These are phyloP conservation scores for Usnea hakonensis DNA, from an alignment of 495 filamentous ascomycete genomes.

Conservation along the genomic window DNA sequence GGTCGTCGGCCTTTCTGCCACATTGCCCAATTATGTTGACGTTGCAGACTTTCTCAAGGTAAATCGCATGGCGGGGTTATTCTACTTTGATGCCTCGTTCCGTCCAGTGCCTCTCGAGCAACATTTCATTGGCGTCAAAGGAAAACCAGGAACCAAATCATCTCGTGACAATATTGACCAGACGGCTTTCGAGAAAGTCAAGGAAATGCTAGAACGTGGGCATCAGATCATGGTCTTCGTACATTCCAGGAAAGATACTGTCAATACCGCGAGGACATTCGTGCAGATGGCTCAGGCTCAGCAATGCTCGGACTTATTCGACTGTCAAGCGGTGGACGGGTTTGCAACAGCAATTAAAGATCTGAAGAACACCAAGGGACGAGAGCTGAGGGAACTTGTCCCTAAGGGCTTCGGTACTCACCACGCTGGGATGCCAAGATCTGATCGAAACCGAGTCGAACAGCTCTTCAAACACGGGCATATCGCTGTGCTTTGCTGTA, in stretches of 20 bases:
- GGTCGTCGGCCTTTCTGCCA: slow-evolving; percentile 90
- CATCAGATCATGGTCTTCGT: slow-evolving; percentile 99
- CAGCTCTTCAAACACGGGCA: slow-evolving; percentile 80
- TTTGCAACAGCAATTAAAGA: slow-evolving; percentile 71
- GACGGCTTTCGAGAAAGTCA: slow-evolving; percentile 88
- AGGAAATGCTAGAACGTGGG: slow-evolving; percentile 74
- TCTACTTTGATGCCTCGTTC: slow-evolving; percentile 96
- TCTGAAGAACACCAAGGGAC: slow-evolving; percentile 71
- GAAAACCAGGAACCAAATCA: slow-evolving; percentile 69
- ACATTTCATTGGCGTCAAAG: slow-evolving; percentile 93
- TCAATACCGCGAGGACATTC: slow-evolving; percentile 76
- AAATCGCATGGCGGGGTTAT: slow-evolving; percentile 84
- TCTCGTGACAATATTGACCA: slow-evolving; percentile 83
- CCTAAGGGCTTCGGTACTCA: slow-evolving; percentile 88
- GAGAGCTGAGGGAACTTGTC: slow-evolving; percentile 80
- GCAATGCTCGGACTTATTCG: slow-evolving; percentile 64
- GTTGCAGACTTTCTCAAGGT: slow-evolving; percentile 96
- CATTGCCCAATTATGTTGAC: slow-evolving; percentile 90
- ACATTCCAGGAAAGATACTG: slow-evolving; percentile 90
- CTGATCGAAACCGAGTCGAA: slow-evolving; percentile 90
- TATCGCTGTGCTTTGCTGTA: slow-evolving; percentile 95
- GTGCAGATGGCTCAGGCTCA: slow-evolving; percentile 80
- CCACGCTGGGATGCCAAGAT: slow-evolving; percentile 89
- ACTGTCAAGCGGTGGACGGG: slow-evolving; percentile 55
- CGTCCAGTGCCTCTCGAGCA: slow-evolving; percentile 94